Evolutionary conservation across 768 basidiomycete species (phyloP).

Genomic region (Mycena olivaceomarginata): DNA sequence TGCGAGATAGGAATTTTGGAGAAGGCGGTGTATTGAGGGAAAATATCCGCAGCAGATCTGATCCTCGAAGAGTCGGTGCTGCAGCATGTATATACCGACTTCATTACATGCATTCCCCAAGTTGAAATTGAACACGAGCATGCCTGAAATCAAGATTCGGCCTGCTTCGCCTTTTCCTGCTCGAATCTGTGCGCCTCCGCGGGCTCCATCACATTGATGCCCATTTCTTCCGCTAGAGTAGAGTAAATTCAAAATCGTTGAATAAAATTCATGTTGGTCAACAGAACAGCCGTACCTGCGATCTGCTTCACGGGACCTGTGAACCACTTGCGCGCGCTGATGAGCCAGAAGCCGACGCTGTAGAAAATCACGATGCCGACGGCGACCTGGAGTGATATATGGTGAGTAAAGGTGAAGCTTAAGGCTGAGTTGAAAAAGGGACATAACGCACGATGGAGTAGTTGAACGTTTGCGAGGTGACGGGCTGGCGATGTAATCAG

Average conservation of each 20-base stretch:
- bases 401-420: not conserved
- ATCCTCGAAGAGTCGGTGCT: too few relatives aligned
- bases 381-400: slow-evolving; percentile 60
- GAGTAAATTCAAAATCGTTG: not conserved
- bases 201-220: slow-evolving; percentile 68
- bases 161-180: slow-evolving; percentile 20
- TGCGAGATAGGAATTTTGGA: too few relatives aligned
- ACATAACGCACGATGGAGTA: slow-evolving; percentile 71
- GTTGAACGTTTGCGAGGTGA: slow-evolving; percentile 83
- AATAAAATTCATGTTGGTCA: not conserved
- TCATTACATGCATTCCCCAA: not conserved
- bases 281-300: slow-evolving; percentile 61
- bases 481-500: slow-evolving; percentile 65
- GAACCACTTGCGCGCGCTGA: slow-evolving; percentile 86
- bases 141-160: slow-evolving; percentile 1
- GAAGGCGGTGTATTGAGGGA: too few relatives aligned
- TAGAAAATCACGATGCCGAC: slow-evolving; percentile 83
- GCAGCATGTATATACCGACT: not conserved
- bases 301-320: slow-evolving; percentile 82
- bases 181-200: slow-evolving; percentile 41
- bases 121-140: not conserved
- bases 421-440: not conserved
- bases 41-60: too few relatives aligned
- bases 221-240: slow-evolving; percentile 66
- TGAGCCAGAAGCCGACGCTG: slow-evolving; percentile 80